These are phyloP conservation scores for Urostyla sp. DNA, from an alignment of 73 alveolate genomes.

Conservation along the genomic window DNA sequence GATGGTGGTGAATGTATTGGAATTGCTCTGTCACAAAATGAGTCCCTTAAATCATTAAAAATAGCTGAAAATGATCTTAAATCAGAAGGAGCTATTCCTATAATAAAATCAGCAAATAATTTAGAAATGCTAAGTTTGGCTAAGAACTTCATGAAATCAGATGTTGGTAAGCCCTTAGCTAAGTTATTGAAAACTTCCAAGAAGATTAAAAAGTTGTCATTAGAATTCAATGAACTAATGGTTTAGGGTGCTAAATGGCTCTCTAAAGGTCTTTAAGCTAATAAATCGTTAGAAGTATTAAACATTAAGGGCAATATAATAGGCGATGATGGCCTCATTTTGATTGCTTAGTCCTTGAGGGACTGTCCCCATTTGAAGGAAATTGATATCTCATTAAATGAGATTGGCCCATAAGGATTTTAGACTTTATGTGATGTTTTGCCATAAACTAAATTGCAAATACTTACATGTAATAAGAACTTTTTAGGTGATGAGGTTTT, in stretches of 20 bases:
- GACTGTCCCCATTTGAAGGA: slow-evolving; percentile 81
- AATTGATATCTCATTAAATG: slow-evolving; percentile 91
- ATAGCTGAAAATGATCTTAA: slow-evolving; percentile 95
- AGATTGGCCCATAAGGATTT: slow-evolving; percentile 92
- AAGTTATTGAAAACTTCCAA: slow-evolving; percentile 80
- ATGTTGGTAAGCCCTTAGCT: slow-evolving; percentile 89
- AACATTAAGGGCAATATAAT: slow-evolving; percentile 80
- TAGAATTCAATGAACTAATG: slow-evolving; percentile 93
- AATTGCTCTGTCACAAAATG: slow-evolving; percentile 91
- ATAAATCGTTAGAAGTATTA: slow-evolving; percentile 69
- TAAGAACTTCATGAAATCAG: slow-evolving; percentile 89
- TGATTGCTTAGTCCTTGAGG: slow-evolving; percentile 78
- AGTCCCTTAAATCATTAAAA: slow-evolving; percentile 82
- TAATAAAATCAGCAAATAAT: slow-evolving; percentile 85
- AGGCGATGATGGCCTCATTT: slow-evolving; percentile 79
- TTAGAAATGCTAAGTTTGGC: slow-evolving; percentile 86
- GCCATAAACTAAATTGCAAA: slow-evolving; percentile 78
- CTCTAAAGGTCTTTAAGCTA: slow-evolving; percentile 86
- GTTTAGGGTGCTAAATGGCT: slow-evolving; percentile 93
- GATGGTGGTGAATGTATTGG: slow-evolving; percentile 99
- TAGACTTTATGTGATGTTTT: slow-evolving; percentile 90
- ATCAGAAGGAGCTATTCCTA: slow-evolving; percentile 96
- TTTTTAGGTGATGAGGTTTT: slow-evolving; percentile 96
- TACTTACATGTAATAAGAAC: slow-evolving; percentile 86
- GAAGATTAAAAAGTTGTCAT: slow-evolving; percentile 79